Base-by-base conservation (phyloP, 768 basidiomycete genomes). In the Podaxis sp. region DNA sequence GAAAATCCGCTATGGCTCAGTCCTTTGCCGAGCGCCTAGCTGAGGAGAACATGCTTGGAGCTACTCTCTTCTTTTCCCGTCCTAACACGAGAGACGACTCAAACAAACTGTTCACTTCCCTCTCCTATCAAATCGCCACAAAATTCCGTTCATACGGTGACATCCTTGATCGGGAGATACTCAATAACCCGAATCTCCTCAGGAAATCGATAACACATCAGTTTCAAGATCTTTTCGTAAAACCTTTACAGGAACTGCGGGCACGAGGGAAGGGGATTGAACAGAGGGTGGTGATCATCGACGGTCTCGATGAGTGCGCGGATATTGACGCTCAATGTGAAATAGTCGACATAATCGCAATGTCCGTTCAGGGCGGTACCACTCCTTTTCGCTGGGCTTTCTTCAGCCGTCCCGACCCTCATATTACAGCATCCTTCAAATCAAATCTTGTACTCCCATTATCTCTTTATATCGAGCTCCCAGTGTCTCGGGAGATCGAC, bases 281-380 rank as follows among this genome's bases (percentile, higher is more conserved):
- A n/a, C 5, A 40, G 15, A 28, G 17, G 5, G 24, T 63, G 7
- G 39, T 66, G 7, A 24, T 66, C 2, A 63, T 67, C 17, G 66
- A 66, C 38, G 66, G 66, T 2, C 48, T 66, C 15, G 66, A 64
- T 44, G 66, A 66, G 33, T 66, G 66, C 46, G 59, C 38, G 15
- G 19, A 12, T 2, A 26, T 6, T 15, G n/a, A 36, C 3, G 39
- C 22, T 2, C 59, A 61, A 40, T 11, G 15, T 2, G 26, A 52
- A 6, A 61, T 61, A 2, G 13, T 61, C 19, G 39, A 53, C 12
- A 22, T 46, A 5, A 40, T 61, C 2, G 59, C 59, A 4, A 15
- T 11, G 12, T 61, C 59, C 15, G n/a, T 54, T 39, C 38, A 17
- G 15, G 19, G 26, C n/a, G 19, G 19, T 2, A 61, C 53, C 6